Evolutionary conservation across 352 stramenopile genomes (phyloP).

Genomic region (Globisporangium cederbergense): DNA sequence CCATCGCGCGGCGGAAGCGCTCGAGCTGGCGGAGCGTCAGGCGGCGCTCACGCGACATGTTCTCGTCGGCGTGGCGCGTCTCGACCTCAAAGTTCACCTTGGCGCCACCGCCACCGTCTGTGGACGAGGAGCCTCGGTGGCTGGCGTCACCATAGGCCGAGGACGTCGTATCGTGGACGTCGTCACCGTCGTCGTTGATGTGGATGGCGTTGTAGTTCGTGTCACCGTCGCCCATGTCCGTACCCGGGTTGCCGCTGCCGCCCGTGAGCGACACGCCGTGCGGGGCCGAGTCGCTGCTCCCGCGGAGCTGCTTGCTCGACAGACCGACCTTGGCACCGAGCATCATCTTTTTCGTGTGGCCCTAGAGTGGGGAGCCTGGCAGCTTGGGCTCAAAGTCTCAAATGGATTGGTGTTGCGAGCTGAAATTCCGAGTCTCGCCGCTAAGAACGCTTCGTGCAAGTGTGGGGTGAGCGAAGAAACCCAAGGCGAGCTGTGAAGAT

Average conservation of each 20-base stretch:
- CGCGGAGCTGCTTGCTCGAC: conserved; percentile 7
- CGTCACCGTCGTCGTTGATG: conserved; percentile 11
- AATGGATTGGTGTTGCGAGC: not conserved
- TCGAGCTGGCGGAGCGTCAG: conserved; percentile 33
- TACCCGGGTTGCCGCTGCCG: not conserved
- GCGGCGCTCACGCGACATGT: conserved; percentile 19
- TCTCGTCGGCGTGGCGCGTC: not conserved
- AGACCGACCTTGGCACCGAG: conserved; percentile 13
- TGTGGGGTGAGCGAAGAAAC: not conserved
- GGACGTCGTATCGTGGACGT: not conserved
- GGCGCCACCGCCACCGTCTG: not conserved
- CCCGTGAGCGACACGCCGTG: not conserved
- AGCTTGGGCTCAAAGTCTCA: no score
- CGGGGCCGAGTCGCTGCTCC: not conserved
- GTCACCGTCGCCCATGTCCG: conserved; percentile 19
- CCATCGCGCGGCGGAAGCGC: conserved; percentile 30
- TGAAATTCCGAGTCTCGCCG: conserved; percentile 4
- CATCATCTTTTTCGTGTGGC: not conserved
- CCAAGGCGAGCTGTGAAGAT: not conserved
- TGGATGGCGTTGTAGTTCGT: conserved; percentile 20
- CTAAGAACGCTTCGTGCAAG: not conserved
- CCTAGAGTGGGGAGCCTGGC: not conserved
- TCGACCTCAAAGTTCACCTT: conserved; percentile 17
- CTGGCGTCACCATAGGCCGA: not conserved
- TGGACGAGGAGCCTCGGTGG: not conserved